Evolutionary conservation across 352 stramenopile species (phyloP), one percentile per base, ranked within the genome.

Genomic region (Globisporangium mamillatum): DNA sequence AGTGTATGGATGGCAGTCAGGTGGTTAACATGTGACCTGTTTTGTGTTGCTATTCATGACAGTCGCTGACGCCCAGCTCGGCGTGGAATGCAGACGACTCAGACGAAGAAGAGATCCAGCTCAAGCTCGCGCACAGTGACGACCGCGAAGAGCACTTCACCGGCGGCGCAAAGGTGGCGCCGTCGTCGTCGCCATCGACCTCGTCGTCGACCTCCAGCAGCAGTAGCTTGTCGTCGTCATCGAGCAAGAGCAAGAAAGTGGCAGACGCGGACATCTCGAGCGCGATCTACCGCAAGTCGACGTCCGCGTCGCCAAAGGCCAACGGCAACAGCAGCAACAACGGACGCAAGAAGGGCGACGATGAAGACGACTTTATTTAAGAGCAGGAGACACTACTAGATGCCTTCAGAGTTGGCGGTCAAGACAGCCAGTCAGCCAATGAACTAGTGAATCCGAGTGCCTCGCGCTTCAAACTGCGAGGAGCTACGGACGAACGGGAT

Each of bases 1-100:
- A 41, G 25, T 41, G 27, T 44, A 24, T 44, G 25, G 44, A 24
- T 52, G 44, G 6, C 44, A 52, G 44, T 12, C 38, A 36, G 20
- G 24, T 60, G 16, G 32, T 20, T 61, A 46, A 61, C 32, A 61
- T 18, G 24, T 63, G 25, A 57, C 53, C 34, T 48, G 55, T 59
- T 27, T 75, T 22, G 5, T 64, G 2, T 10, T 66, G 34, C 20
- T 10, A 38, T 56, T n/a, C 8, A 38, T 56, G 4, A 20, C 74
- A 95, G 87, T 78, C 81, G 38, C 77, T 93, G 61, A 95, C 87
- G 25, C 85, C 85, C 4, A 92, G 80, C 41, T 91, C 84, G 32
- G 87, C 87, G 6, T 95, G 87, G 87, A 90, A 81, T 58, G 70
- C 79, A 9, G 85, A 95, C 58, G 85, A 95, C 66, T 95, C 85